Conservation (phyloP, 2,329 filamentous ascomycete genomes). For the Leptodontidium sp. region DNA sequence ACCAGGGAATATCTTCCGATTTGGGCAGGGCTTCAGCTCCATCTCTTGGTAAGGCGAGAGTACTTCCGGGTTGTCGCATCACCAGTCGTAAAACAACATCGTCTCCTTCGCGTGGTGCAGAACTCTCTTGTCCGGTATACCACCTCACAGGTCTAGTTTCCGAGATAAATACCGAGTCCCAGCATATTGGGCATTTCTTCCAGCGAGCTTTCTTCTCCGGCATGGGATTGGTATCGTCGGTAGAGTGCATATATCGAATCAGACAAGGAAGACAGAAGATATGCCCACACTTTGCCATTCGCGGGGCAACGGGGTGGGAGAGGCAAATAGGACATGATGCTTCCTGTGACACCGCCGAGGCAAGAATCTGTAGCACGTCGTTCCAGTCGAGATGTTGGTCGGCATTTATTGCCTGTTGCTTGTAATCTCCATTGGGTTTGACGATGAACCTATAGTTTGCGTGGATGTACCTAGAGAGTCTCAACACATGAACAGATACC, state of each 20-base stretch:
- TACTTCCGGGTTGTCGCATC: constrained; percentile 80
- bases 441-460: constrained; percentile 98
- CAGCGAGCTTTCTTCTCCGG: constrained; percentile 77
- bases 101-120: constrained; percentile 80
- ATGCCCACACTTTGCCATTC: constrained; percentile 97
- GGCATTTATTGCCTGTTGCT: constrained; percentile 81
- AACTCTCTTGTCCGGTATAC: constrained; percentile 87
- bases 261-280: constrained; percentile 95
- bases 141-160: constrained; percentile 90
- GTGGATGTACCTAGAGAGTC: constrained; percentile 76
- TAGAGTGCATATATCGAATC: constrained; percentile 93
- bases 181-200: constrained; percentile 97
- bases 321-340: constrained; percentile 95
- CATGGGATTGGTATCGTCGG: constrained; percentile 66
- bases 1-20: constrained; percentile 88
- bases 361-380: constrained; percentile 89
- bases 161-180: constrained; percentile 90
- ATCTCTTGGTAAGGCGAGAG: constrained; percentile 86
- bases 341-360: constrained; percentile 86
- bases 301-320: constrained; percentile 88
- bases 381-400: constrained; percentile 92
- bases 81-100: constrained; percentile 91
- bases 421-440: constrained; percentile 80
- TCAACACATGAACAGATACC: constrained; percentile 25
- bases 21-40: constrained; percentile 72